phyloP scores from a whole-genome alignment of 345 rosid genomes.

The Combretum micranthum region DNA sequence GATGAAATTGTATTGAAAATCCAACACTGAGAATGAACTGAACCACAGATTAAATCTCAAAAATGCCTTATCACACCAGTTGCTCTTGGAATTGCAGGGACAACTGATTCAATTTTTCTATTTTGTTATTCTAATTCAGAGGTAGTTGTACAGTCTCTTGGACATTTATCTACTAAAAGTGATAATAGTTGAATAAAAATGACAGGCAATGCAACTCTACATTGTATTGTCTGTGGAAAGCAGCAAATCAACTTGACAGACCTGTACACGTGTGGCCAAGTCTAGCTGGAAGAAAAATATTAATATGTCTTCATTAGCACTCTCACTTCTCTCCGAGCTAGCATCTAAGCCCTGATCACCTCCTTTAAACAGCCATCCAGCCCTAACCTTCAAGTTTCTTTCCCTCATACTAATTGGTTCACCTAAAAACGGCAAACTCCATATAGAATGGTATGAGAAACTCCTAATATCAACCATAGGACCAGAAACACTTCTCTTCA shows the following conservation, averaged over 20 bases:
- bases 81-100: too few species aligned
- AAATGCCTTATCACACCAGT: too few species aligned
- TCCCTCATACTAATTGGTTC: slow-evolving; percentile 17
- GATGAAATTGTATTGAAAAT: too few species aligned
- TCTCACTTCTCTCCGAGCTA: slow-evolving; percentile 69
- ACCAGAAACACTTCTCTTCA: slow-evolving; percentile 17
- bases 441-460: slow-evolving; percentile 23
- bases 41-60: too few species aligned
- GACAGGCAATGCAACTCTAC: too few species aligned
- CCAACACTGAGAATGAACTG: too few species aligned
- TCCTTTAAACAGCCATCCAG: slow-evolving; percentile 77
- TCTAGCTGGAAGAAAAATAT: slow-evolving; percentile 88
- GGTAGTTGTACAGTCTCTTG: not conserved
- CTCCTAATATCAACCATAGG: slow-evolving; percentile 27
- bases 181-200: not conserved
- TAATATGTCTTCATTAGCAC: slow-evolving; percentile 82
- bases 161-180: not conserved
- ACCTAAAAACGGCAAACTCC: slow-evolving; percentile 21
- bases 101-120: too few species aligned
- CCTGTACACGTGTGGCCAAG: slow-evolving; percentile 91
- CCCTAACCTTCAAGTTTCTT: slow-evolving; percentile 51
- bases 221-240: too few species aligned
- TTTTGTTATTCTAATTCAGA: too few species aligned
- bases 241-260: slow-evolving; percentile 10
- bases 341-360: slow-evolving; percentile 55